phyloP scores from a whole-genome alignment of 2,329 filamentous ascomycete genomes.

The Colletotrichum melonis region DNA sequence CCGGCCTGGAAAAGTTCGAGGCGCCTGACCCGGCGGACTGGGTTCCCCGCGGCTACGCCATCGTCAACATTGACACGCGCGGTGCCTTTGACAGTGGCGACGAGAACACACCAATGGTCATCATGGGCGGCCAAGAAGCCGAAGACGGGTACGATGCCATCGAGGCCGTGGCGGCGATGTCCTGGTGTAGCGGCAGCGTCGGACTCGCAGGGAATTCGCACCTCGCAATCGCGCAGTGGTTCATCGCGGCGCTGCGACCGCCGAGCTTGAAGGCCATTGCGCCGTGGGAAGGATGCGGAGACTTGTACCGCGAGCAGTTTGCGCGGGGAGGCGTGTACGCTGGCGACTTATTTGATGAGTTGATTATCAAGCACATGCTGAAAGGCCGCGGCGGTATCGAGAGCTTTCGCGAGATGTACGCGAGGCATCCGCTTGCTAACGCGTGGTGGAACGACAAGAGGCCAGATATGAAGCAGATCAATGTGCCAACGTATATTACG shows the following conservation, averaged over 20 bases:
- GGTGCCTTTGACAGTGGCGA: slow-evolving; percentile 42
- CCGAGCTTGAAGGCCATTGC: slow-evolving; percentile 38
- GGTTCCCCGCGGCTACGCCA: slow-evolving; percentile 42
- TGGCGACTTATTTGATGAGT: slow-evolving; percentile 37
- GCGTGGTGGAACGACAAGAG: slow-evolving; percentile 41
- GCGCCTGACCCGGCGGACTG: slow-evolving; percentile 45
- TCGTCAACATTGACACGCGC: slow-evolving; percentile 45
- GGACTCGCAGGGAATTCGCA: slow-evolving; percentile 43
- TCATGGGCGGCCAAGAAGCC: slow-evolving; percentile 40
- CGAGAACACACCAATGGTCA: slow-evolving; percentile 34
- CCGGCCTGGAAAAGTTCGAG: slow-evolving; percentile 44
- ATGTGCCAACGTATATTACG: slow-evolving; percentile 39
- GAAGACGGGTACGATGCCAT: slow-evolving; percentile 41
- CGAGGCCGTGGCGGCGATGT: slow-evolving; percentile 38
- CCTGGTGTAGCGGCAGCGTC: slow-evolving; percentile 43
- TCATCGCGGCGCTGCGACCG: slow-evolving; percentile 36
- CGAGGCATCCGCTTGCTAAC: slow-evolving; percentile 38
- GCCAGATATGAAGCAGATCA: slow-evolving; percentile 38
- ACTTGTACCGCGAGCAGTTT: slow-evolving; percentile 40
- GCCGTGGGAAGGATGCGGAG: slow-evolving; percentile 55
- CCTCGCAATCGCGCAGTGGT: slow-evolving; percentile 41
- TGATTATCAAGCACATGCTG: slow-evolving; percentile 36
- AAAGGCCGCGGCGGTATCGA: slow-evolving; percentile 39
- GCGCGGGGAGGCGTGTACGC: slow-evolving; percentile 39
- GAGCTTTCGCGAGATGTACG: slow-evolving; percentile 38